Base-by-base conservation (phyloP, 2,329 filamentous ascomycete species). In the Pestalotiopsis sp. region DNA sequence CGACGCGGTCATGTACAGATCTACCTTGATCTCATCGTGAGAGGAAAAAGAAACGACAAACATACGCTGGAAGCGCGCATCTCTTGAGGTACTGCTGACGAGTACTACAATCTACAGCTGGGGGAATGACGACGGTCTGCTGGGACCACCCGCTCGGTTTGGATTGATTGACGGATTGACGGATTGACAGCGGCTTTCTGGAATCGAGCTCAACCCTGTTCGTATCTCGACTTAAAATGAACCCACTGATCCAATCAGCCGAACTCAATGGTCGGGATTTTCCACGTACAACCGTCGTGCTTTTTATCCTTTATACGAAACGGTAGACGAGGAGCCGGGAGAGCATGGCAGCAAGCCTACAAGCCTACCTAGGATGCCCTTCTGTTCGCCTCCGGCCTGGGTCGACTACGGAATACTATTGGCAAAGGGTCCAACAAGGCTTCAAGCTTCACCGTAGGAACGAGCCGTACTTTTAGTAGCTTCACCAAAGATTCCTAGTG, bases 141-240 rank as follows among this genome's bases (percentile, higher is more conserved):
- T 59, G 25, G 57, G 27, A 59, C 27, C 59, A n/a, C 17, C 59
- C n/a, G 27, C 59, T n/a, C 59, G 31, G 59, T 31, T n/a, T n/a
- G 45, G 17, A 9, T 52, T n/a, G 31, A 36, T 36, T 52, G 45
- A 52, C 45, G 45, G 45, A 52, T 52, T 52, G 45, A 52, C 59
- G 59, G 59, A 61, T 61, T 61, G 59, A 62, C 59, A 62, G 59
- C 59, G 59, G 59, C 31, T 36, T 62, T 62, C 59, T 62, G 36
- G 59, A 62, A 62, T 62, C 20, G 6, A 31, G 59, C 31, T 39
- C 59, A 62, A 62, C 59, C 59, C 59, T 62, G 59, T 59, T 20
- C 17, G 20, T 17, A 14, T 17, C 57, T 59, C 23, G 23, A 27
- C 57, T 59, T 13, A 4, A 27, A 14, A 45, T 45, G 13, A 11